Percentiles rank a stretch among this genome's conserved stretches.
Conservation (phyloP, 495 filamentous ascomycete species). For the Aspergillus incahuasiensis region DNA sequence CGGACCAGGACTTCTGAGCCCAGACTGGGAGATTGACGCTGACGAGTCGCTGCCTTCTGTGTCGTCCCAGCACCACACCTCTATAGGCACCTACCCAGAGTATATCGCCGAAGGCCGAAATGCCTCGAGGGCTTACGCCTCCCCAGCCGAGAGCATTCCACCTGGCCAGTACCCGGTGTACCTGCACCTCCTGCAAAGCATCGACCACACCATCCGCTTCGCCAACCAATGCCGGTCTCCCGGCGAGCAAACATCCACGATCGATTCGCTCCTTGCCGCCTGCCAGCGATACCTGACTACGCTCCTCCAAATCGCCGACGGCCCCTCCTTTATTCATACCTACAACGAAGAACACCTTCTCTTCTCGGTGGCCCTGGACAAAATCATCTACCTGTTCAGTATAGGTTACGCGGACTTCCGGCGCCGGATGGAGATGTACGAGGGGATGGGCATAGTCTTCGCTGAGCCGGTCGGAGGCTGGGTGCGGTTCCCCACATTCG, state of each 20-base stretch:
- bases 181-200: slow-evolving; percentile 14
- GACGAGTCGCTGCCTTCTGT: not conserved
- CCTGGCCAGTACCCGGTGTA: slow-evolving; percentile 8
- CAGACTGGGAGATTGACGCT: slow-evolving; percentile 12
- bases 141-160: not conserved
- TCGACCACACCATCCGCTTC: slow-evolving; percentile 11
- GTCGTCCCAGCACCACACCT: not conserved
- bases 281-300: slow-evolving; percentile 12
- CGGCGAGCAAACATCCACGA: not conserved
- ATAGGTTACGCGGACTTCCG: slow-evolving; percentile 11
- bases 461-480: slow-evolving; percentile 1
- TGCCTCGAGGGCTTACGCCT: not conserved
- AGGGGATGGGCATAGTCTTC: not conserved
- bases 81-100: not conserved
- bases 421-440: slow-evolving; percentile 4
- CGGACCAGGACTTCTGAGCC: slow-evolving; percentile 3
- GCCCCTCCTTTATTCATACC: not conserved
- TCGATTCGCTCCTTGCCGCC: slow-evolving; percentile 12
- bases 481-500: slow-evolving; percentile 13
- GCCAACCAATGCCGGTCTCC: slow-evolving; percentile 3
- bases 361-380: slow-evolving; percentile 15
- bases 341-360: slow-evolving; percentile 16
- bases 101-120: not conserved
- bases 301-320: slow-evolving; percentile 11
- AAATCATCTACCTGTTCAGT: slow-evolving; percentile 11